A percentile compares a stretch with the other conserved stretches of the same genome.
phyloP scores from a whole-genome alignment of 2,329 filamentous ascomycete species.

The Coniochaeta ligniaria region DNA sequence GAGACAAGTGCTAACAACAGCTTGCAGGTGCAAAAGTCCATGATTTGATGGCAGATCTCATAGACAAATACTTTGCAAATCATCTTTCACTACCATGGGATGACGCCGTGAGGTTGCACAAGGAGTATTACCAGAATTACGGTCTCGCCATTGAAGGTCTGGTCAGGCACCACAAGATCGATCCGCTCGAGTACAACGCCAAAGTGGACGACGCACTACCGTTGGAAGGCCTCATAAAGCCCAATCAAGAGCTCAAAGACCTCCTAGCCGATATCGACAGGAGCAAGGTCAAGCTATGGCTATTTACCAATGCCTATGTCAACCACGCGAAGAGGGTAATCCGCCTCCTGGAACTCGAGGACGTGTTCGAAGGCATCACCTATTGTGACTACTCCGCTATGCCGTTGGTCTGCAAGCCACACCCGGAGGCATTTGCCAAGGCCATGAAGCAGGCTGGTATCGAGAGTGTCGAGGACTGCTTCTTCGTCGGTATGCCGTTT shows the following conservation, averaged over 20 bases:
- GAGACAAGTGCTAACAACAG: slow-evolving; percentile 10
- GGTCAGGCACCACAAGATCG: slow-evolving; percentile 88
- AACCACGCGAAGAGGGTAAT: slow-evolving; percentile 82
- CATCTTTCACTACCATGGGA: slow-evolving; percentile 68
- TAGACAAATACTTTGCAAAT: slow-evolving; percentile 54
- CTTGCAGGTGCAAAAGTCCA: slow-evolving; percentile 66
- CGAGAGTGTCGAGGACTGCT: slow-evolving; percentile 64
- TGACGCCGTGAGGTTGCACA: slow-evolving; percentile 80
- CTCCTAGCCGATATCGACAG: slow-evolving; percentile 78
- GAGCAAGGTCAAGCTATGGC: slow-evolving; percentile 80
- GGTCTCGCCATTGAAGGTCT: slow-evolving; percentile 96
- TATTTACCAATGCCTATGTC: slow-evolving; percentile 93
- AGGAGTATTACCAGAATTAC: slow-evolving; percentile 91
- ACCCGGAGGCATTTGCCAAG: slow-evolving; percentile 74
- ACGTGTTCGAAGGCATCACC: slow-evolving; percentile 90
- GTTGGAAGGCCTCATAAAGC: slow-evolving; percentile 75
- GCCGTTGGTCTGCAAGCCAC: slow-evolving; percentile 81
- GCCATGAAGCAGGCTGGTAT: slow-evolving; percentile 81
- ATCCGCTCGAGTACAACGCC: slow-evolving; percentile 87
- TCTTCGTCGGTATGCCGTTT: slow-evolving; percentile 69
- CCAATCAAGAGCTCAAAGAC: slow-evolving; percentile 64
- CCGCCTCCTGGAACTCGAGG: slow-evolving; percentile 70
- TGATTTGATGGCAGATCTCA: slow-evolving; percentile 80
- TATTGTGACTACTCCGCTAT: slow-evolving; percentile 79
- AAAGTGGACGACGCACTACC: slow-evolving; percentile 94